These are phyloP conservation scores for Multifurca ochricompacta DNA, from an alignment of 768 basidiomycete genomes.

Conservation along the genomic window DNA sequence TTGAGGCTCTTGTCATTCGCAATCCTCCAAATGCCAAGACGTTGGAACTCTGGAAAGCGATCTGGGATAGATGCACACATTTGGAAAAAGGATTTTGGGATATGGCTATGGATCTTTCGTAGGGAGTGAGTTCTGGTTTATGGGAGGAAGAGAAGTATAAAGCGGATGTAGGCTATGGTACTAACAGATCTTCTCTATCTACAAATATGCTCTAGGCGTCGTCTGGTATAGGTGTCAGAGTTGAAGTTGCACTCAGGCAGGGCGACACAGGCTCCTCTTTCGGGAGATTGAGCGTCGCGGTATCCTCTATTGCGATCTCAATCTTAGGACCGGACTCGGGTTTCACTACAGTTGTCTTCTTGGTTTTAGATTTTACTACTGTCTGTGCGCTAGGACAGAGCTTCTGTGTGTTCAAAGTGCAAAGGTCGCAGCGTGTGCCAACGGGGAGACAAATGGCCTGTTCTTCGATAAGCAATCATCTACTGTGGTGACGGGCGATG, in stretches of 20 bases:
- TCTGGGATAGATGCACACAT: constrained; percentile 70
- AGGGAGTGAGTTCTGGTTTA: too few relatives aligned
- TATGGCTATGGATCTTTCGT: constrained; percentile 36
- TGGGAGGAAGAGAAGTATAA: not conserved
- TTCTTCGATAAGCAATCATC: not conserved
- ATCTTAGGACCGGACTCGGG: constrained; percentile 30
- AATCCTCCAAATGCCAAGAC: constrained; percentile 57
- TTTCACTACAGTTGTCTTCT: constrained; percentile 1
- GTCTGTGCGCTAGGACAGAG: constrained; percentile 61
- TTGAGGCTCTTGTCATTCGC: constrained; percentile 55
- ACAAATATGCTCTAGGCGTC: too few relatives aligned
- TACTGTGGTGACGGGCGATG: not conserved
- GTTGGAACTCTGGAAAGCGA: constrained; percentile 54
- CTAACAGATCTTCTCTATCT: too few relatives aligned
- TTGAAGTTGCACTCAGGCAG: constrained; percentile 5
- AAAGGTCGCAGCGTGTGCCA: constrained; percentile 56
- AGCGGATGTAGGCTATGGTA: not conserved
- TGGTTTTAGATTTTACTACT: constrained; percentile 22
- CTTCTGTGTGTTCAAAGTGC: constrained; percentile 44
- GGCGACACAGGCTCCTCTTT: constrained; percentile 6
- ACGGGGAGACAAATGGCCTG: constrained; percentile 64
- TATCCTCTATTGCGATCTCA: constrained; percentile 33
- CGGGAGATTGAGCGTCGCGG: not conserved
- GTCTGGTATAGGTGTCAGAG: constrained; percentile 12
- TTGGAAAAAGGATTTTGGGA: constrained; percentile 91